Percentiles rank a stretch among this genome's conserved stretches.
These are phyloP conservation scores for Botrytis fabae DNA, from an alignment of 2,329 filamentous ascomycete genomes.

Conservation along the genomic window DNA sequence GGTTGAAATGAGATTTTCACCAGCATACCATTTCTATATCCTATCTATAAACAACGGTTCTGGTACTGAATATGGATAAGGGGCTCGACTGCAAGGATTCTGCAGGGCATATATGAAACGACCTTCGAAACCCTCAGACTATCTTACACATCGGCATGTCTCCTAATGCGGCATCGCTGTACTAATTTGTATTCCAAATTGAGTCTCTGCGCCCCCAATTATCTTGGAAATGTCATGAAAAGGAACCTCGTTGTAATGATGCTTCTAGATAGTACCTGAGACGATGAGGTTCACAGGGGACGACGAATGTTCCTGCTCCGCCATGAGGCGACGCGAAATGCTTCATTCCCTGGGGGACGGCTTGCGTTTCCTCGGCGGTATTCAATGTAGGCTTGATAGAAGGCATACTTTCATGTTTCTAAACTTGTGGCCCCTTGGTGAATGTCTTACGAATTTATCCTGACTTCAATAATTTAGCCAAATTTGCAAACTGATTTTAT, in stretches of 20 bases:
- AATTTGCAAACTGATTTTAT: neutral
- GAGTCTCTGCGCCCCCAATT: neutral
- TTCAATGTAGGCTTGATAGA: neutral
- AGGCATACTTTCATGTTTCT: neutral
- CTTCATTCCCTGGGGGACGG: neutral
- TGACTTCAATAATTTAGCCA: neutral
- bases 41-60: constrained; percentile 8
- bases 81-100: neutral
- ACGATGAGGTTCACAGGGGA: neutral
- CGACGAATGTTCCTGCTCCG: constrained; percentile 4
- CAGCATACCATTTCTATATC: neutral
- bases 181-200: neutral
- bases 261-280: constrained; percentile 4
- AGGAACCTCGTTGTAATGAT: neutral
- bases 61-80: neutral
- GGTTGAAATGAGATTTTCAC: constrained; percentile 2
- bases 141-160: neutral
- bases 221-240: neutral
- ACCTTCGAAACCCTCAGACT: constrained; percentile 7
- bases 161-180: constrained; percentile 3
- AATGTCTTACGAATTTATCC: neutral
- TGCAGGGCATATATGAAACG: constrained; percentile 3
- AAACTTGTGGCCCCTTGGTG: neutral
- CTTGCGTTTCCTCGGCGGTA: neutral
- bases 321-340: neutral